These are phyloP conservation scores for Pichia insulana DNA, from an alignment of 805 yeast species.

Conservation along the genomic window DNA sequence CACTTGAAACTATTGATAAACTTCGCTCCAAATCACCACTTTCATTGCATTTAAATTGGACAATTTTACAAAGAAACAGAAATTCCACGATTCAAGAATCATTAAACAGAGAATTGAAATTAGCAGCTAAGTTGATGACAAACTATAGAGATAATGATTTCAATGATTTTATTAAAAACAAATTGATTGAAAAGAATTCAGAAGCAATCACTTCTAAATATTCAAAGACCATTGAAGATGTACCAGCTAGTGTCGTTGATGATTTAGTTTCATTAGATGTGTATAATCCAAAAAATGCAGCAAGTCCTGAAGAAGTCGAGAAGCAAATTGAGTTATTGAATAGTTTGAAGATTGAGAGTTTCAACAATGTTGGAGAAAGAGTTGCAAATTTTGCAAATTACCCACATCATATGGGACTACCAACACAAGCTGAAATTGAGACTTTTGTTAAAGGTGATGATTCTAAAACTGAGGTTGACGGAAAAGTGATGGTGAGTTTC, in stretches of 20 bases:
- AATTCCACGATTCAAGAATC: slow-evolving; percentile 53
- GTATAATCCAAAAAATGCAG: slow-evolving; percentile 19
- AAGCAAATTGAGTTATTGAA: slow-evolving; percentile 19
- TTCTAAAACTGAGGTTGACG: slow-evolving; percentile 48
- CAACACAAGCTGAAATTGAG: slow-evolving; percentile 57
- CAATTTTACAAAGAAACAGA: slow-evolving; percentile 55
- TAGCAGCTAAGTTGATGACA: slow-evolving; percentile 69
- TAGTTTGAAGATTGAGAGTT: slow-evolving; percentile 31
- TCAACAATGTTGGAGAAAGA: slow-evolving; percentile 27
- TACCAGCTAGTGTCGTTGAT: slow-evolving; percentile 52
- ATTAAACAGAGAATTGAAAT: slow-evolving; percentile 59
- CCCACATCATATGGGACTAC: slow-evolving; percentile 69
- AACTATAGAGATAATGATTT: slow-evolving; percentile 38
- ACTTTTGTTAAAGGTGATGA: slow-evolving; percentile 52
- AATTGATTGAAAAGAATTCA: slow-evolving; percentile 38
- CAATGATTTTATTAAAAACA: slow-evolving; percentile 44
- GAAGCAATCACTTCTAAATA: slow-evolving; percentile 4
- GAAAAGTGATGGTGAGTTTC: slow-evolving; percentile 53
- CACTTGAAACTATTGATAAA: slow-evolving; percentile 44
- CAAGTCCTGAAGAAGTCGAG: slow-evolving; percentile 12
- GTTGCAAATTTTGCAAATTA: slow-evolving; percentile 33
- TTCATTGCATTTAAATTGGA: slow-evolving; percentile 67
- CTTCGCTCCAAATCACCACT: slow-evolving; percentile 64
- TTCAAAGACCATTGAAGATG: slow-evolving; percentile 51
- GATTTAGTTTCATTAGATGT: slow-evolving; percentile 31